These are phyloP conservation scores for Beta vulgaris DNA, from an alignment of 148 eudicot species.

Conservation along the genomic window DNA sequence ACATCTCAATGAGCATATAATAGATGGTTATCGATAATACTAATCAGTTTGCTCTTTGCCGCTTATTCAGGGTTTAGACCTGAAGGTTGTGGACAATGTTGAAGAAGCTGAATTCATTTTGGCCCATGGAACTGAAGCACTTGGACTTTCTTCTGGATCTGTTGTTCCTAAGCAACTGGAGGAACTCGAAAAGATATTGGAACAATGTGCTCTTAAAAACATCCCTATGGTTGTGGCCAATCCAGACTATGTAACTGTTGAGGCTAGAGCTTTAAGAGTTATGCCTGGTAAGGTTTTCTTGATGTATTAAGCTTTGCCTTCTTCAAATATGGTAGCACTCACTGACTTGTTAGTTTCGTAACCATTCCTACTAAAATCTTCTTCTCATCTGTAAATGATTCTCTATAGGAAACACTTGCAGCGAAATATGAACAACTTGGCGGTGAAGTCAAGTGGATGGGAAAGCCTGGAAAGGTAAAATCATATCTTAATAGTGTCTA, in stretches of 20 bases:
- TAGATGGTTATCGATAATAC: not conserved
- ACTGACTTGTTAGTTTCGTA: slow-evolving; percentile 5
- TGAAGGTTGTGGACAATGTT: slow-evolving; percentile 77
- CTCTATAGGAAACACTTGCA: slow-evolving; percentile 63
- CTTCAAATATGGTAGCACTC: not conserved
- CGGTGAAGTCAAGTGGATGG: slow-evolving; percentile 99
- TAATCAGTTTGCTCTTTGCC: not conserved
- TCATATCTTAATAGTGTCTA: not conserved
- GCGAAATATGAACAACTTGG: slow-evolving; percentile 85
- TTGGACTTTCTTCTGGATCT: slow-evolving; percentile 73
- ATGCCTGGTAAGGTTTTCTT: slow-evolving; percentile 72
- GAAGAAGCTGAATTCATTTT: slow-evolving; percentile 88
- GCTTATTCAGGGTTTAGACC: slow-evolving; percentile 63
- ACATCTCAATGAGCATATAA: not conserved
- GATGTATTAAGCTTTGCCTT: not conserved
- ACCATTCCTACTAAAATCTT: too few relatives aligned
- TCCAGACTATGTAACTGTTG: slow-evolving; percentile 96
- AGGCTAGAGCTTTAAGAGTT: slow-evolving; percentile 77
- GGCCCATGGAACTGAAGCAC: slow-evolving; percentile 94
- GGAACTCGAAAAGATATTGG: slow-evolving; percentile 74
- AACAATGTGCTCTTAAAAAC: slow-evolving; percentile 58
- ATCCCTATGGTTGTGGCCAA: slow-evolving; percentile 98
- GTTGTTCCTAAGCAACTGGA: slow-evolving; percentile 55
- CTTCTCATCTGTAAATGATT: not conserved
- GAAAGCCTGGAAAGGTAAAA: slow-evolving; percentile 84